Conservation (phyloP, 176 grass and related monocot genomes). For the Triticum monococcum region DNA sequence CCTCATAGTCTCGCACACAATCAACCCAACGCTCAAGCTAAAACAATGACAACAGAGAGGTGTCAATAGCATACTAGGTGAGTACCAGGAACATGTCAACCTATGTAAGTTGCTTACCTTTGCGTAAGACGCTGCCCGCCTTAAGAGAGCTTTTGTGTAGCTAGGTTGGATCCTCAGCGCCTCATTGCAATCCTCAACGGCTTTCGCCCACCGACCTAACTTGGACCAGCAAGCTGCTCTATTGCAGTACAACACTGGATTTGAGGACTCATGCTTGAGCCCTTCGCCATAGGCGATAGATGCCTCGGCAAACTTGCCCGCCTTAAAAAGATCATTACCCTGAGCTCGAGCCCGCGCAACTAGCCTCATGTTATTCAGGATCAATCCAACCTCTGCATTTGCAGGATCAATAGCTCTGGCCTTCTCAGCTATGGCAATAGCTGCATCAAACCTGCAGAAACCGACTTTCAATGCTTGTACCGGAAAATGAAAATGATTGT, state of each 20-base stretch:
- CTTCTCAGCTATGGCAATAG: conserved; percentile 51
- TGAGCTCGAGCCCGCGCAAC: conserved; percentile 36
- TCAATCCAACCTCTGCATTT: conserved; percentile 41
- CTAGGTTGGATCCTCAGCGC: conserved; percentile 52
- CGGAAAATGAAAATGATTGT: neutral
- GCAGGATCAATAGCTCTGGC: conserved; percentile 45
- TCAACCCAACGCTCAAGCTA: conserved; percentile 82
- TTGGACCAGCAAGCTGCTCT: conserved; percentile 64
- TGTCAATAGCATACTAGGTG: conserved; percentile 8
- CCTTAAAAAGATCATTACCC: conserved; percentile 61
- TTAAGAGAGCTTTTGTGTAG: conserved; percentile 65
- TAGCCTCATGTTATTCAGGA: conserved; percentile 47
- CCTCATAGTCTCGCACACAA: conserved; percentile 74
- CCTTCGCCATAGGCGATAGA: conserved; percentile 57
- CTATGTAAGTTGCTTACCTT: conserved; percentile 40
- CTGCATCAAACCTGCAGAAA: conserved; percentile 68
- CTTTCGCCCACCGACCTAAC: conserved; percentile 53
- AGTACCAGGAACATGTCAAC: neutral
- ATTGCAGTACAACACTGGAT: conserved; percentile 60
- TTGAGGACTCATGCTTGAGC: conserved; percentile 59
- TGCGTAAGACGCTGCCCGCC: conserved; percentile 55
- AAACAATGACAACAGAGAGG: conserved; percentile 6
- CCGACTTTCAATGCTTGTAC: neutral
- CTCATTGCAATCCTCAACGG: conserved; percentile 68
- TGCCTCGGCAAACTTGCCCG: conserved; percentile 50